A percentile compares a stretch with the other conserved stretches of the same genome.
Conservation (phyloP, 1,284 basidiomycete genomes). For the Pseudozyma sp. region DNA sequence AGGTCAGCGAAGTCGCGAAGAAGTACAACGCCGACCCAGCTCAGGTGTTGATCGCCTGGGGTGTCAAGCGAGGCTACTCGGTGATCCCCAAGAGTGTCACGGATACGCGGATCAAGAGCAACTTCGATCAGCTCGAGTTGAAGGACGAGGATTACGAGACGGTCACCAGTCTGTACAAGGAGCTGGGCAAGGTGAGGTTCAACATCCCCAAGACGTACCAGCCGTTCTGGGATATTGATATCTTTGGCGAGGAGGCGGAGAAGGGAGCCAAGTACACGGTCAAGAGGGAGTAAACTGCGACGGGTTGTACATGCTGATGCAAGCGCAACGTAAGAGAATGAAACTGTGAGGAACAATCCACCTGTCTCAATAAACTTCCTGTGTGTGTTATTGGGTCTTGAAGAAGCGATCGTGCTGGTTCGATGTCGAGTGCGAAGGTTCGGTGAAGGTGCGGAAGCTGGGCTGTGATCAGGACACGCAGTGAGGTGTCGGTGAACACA, state of each 20-base stretch:
- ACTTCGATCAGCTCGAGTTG: constrained; percentile 68
- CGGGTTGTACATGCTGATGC: not conserved
- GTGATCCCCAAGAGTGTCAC: constrained; percentile 70
- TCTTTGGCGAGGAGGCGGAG: constrained; percentile 62
- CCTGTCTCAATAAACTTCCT: no score
- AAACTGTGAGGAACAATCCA: no score
- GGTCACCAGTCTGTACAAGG: constrained; percentile 54
- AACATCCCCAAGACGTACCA: constrained; percentile 60
- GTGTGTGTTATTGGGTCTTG: no score
- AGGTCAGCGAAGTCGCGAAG: constrained; percentile 68
- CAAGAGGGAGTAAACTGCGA: constrained; percentile 47
- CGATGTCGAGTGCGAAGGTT: no score
- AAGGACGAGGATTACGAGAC: constrained; percentile 64
- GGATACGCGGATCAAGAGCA: constrained; percentile 65
- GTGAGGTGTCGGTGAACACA: no score
- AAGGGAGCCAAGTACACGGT: constrained; percentile 50
- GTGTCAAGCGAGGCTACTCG: constrained; percentile 66
- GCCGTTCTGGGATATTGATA: constrained; percentile 60
- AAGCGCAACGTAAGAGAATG: no score
- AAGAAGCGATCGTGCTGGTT: no score
- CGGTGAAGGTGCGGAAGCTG: no score
- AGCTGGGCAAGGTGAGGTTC: constrained; percentile 64
- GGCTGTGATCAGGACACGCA: no score
- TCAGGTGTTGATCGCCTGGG: constrained; percentile 70
- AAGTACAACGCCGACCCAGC: constrained; percentile 65